These are phyloP conservation scores for Paxillus ammoniavirescens DNA, from an alignment of 768 basidiomycete genomes.

Conservation along the genomic window DNA sequence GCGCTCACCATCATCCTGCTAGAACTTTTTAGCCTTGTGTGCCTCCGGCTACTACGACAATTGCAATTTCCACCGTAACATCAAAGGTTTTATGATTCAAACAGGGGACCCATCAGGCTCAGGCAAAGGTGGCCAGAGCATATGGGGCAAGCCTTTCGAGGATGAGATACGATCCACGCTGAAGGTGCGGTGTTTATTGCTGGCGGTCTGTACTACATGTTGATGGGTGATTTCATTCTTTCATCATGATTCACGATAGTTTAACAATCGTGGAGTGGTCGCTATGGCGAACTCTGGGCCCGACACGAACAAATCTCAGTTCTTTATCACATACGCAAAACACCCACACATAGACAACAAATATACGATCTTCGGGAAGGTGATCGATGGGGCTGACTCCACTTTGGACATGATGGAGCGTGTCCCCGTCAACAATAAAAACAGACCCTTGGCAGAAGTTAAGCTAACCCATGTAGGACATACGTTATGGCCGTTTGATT, in stretches of 20 bases:
- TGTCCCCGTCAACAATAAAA: slow-evolving; percentile 87
- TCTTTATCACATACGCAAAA: slow-evolving; percentile 89
- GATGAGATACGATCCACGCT: slow-evolving; percentile 94
- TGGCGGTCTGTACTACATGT: not conserved
- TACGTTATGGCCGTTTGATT: not conserved
- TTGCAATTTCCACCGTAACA: slow-evolving; percentile 90
- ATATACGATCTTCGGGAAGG: slow-evolving; percentile 92
- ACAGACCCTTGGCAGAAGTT: slow-evolving; percentile 83
- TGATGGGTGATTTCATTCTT: not conserved
- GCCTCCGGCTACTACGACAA: slow-evolving; percentile 86
- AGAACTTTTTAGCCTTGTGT: slow-evolving; percentile 96
- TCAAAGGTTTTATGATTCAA: slow-evolving; percentile 95
- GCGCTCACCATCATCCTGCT: not conserved
- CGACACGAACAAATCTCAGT: slow-evolving; percentile 91
- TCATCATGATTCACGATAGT: slow-evolving; percentile 45
- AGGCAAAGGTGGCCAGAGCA: slow-evolving; percentile 95
- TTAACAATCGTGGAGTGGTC: slow-evolving; percentile 90
- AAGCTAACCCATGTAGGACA: slow-evolving; percentile 70
- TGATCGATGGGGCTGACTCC: slow-evolving; percentile 97
- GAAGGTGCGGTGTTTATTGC: slow-evolving; percentile 55
- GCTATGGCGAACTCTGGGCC: slow-evolving; percentile 98
- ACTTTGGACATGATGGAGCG: slow-evolving; percentile 94
- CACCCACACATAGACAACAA: slow-evolving; percentile 94
- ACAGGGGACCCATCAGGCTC: slow-evolving; percentile 87
- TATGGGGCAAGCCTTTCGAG: slow-evolving; percentile 89